Evolutionary conservation across 305 asterid species (phyloP).

Genomic region (Ajuga reptans): DNA sequence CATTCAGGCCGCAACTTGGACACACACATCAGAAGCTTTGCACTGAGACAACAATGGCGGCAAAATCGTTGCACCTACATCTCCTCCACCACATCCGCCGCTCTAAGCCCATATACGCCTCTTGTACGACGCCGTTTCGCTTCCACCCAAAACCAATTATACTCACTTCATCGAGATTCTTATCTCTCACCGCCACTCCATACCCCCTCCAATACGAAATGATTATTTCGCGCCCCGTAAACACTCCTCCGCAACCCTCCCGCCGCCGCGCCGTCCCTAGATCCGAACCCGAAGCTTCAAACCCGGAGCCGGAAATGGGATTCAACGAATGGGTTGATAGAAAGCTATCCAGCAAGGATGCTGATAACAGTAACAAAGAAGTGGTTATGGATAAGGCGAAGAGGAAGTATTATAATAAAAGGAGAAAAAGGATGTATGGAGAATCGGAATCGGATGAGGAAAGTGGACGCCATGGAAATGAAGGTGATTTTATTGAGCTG

Average conservation of each 20-base stretch:
- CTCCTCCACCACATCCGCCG: conserved; percentile 48
- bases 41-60: conserved; percentile 42
- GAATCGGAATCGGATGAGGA: conserved; percentile 58
- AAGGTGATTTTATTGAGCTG: conserved; percentile 51
- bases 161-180: conserved; percentile 16
- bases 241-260: conserved; percentile 26
- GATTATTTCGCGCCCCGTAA: conserved; percentile 73
- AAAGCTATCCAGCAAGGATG: conserved; percentile 36
- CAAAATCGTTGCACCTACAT: conserved; percentile 34
- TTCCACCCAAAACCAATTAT: conserved; percentile 14
- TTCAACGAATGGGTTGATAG: conserved; percentile 80
- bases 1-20: not conserved
- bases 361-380: not conserved
- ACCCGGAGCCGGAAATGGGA: conserved; percentile 34
- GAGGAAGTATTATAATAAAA: conserved; percentile 65
- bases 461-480: conserved; percentile 28
- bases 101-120: conserved; percentile 21
- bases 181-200: conserved; percentile 65
- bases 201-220: conserved; percentile 82
- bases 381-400: conserved; percentile 52
- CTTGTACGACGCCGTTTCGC: conserved; percentile 20
- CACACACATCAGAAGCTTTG: not conserved
- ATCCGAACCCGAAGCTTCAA: conserved; percentile 30
- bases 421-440: conserved; percentile 72
- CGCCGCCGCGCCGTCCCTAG: conserved; percentile 36